These are phyloP conservation scores for Dothideomycetes sp. DNA, from an alignment of 2,329 filamentous ascomycete species.

Conservation along the genomic window DNA sequence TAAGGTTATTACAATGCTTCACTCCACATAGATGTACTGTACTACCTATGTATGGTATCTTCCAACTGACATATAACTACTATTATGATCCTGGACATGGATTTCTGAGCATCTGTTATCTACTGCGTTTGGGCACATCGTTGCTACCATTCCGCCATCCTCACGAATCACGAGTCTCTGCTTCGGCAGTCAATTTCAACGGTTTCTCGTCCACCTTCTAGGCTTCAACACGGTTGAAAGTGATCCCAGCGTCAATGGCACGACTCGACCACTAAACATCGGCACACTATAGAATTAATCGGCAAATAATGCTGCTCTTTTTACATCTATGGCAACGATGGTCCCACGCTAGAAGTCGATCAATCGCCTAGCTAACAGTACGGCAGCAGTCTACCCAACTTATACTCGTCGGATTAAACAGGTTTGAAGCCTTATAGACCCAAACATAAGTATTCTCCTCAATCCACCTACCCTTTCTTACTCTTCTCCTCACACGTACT, in stretches of 20 bases:
- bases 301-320: background rate
- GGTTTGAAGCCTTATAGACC: constrained; percentile 1
- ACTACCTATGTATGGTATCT: background rate
- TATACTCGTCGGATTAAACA: constrained; percentile 1
- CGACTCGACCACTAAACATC: background rate
- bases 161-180: constrained; percentile 2
- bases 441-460: background rate
- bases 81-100: constrained; percentile 1
- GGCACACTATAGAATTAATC: background rate
- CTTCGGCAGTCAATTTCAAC: constrained; percentile 2
- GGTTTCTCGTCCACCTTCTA: background rate
- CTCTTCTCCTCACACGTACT: constrained; percentile 1
- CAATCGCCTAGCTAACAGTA: background rate
- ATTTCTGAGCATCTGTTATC: background rate
- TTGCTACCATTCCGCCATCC: background rate
- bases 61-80: background rate
- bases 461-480: constrained; percentile 1
- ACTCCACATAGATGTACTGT: constrained; percentile 1
- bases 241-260: constrained; percentile 1
- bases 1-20: constrained; percentile 1
- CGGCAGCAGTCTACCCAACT: background rate
- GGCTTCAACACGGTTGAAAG: constrained; percentile 1
- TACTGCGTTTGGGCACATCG: background rate
- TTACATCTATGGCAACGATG: background rate
- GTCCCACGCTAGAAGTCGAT: background rate